These are phyloP conservation scores for Periglandula ipomoeae DNA, from an alignment of 2,329 filamentous ascomycete genomes.

Conservation along the genomic window DNA sequence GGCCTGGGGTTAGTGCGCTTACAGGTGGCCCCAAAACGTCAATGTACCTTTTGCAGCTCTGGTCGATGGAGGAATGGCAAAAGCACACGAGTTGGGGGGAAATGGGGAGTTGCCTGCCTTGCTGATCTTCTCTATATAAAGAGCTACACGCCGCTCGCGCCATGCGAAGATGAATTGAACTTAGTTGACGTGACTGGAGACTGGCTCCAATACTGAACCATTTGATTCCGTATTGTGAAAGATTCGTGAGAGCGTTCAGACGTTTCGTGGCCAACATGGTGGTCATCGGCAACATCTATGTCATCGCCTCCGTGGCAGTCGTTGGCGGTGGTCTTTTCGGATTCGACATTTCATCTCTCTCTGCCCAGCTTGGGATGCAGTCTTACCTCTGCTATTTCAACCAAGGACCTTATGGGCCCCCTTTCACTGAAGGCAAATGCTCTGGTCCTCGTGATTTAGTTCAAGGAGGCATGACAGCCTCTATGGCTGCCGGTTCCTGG, in stretches of 20 bases:
- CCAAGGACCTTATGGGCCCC: constrained; percentile 23
- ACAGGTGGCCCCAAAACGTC: not conserved
- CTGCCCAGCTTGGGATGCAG: constrained; percentile 30
- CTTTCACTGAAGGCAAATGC: constrained; percentile 20
- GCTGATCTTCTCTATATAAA: not conserved
- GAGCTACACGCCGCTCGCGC: not conserved
- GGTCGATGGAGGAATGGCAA: too few relatives aligned
- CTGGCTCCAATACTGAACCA: too few relatives aligned
- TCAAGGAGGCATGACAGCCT: constrained; percentile 43
- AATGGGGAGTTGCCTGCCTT: not conserved
- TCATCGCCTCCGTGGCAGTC: constrained; percentile 26
- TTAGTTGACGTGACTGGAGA: too few relatives aligned
- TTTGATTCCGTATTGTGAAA: too few relatives aligned
- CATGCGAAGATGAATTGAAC: too few relatives aligned
- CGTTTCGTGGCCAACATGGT: constrained; percentile 14
- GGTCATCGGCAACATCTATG: constrained; percentile 24
- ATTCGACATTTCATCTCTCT: constrained; percentile 59
- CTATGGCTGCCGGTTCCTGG: constrained; percentile 43
- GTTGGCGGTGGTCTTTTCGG: constrained; percentile 42
- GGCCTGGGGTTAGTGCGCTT: not conserved
- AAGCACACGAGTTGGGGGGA: not conserved
- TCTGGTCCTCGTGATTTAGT: constrained; percentile 29
- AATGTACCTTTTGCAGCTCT: not conserved
- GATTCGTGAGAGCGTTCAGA: not conserved
- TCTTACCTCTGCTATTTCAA: constrained; percentile 31